Evolutionary conservation across 2,329 filamentous ascomycete genomes (phyloP), one percentile per base, ranked within the genome.

Genomic region (Podosphaera fusca): DNA sequence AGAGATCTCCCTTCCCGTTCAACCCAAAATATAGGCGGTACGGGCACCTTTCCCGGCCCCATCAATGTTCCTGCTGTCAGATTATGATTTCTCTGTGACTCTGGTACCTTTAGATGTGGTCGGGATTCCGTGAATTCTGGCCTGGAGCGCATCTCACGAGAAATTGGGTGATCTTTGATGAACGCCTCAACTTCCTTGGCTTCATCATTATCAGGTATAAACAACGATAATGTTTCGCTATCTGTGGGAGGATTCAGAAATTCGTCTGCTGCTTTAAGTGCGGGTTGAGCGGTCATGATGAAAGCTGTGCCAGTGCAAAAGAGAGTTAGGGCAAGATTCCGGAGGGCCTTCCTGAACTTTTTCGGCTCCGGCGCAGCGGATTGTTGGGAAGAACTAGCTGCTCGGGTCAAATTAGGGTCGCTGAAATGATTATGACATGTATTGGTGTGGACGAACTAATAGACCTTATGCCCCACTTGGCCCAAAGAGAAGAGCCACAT

Each of bases 91-190:
- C 85, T 80, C 68, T 87, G 76, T 2, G 75, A 69, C 33, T 75
- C 73, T 0, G 90, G 88, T 66, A 95, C 84, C 70, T 89, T 92
- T 67, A 95, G 73, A 67, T 95, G 87, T 9, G 90, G 90, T 46
- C 92, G 79, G 38, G 84, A 83, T 69, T 94, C 88, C 38, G 73
- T 76, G 69, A 83, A 84, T 33, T 78, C 77, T 0, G 80, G 73
- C 63, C 85, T 75, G 21, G 70, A 69, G 52, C 89, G 82, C 55
- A 96, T 73, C 47, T 77, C 73, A n/a, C 74, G 68, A 3, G 84
- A 76, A n/a, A 94, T 68, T 0, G 87, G 83, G 71, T 92, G 87
- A 51, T 74, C 77, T 65, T 81, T 78, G 68, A 96, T 87, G 65
- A 79, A 77, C 7, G 79, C 74, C 62, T 95, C 84, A 64, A 94